A percentile compares a stretch with the other conserved stretches of the same genome.
phyloP scores from a whole-genome alignment of 2,329 filamentous ascomycete species.

The Venturia pyrina region DNA sequence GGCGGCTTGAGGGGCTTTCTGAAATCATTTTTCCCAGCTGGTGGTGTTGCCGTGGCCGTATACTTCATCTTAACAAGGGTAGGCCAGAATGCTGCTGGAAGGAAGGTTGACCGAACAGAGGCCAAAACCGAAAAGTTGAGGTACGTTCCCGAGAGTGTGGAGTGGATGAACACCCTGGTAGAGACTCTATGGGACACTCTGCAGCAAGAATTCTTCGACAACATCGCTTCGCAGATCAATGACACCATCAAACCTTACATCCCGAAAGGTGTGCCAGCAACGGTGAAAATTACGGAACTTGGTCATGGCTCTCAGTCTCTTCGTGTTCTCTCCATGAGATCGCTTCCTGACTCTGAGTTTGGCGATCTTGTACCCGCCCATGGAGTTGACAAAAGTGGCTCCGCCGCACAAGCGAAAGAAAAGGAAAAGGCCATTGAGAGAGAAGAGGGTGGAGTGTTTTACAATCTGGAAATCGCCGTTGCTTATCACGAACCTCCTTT shows the following conservation, averaged over 20 bases:
- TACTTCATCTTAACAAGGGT: not conserved
- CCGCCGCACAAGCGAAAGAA: not conserved
- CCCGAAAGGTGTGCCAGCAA: not conserved
- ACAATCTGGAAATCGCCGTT: conserved; percentile 1
- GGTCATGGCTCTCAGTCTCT: conserved; percentile 1
- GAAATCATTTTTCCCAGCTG: not conserved
- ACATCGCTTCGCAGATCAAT: not conserved
- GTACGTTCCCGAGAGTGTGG: not conserved
- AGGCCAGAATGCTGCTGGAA: not conserved
- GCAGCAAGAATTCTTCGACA: not conserved
- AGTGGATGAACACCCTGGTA: not conserved
- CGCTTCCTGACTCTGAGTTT: not conserved
- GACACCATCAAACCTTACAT: conserved; percentile 2
- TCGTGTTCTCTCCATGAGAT: conserved; percentile 1
- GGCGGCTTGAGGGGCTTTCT: not conserved
- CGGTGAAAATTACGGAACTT: conserved; percentile 1
- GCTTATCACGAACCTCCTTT: conserved; percentile 1
- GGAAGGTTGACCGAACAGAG: not conserved
- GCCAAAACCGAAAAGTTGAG: conserved; percentile 1
- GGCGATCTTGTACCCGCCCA: not conserved
- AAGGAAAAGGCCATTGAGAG: not conserved
- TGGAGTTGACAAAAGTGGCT: not conserved
- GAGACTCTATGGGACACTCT: not conserved
- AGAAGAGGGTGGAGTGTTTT: not conserved
- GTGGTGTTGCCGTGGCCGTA: not conserved